Evolutionary conservation across 2,329 filamentous ascomycete species (phyloP).

Genomic region (Lasiodiplodia gonubiensis): DNA sequence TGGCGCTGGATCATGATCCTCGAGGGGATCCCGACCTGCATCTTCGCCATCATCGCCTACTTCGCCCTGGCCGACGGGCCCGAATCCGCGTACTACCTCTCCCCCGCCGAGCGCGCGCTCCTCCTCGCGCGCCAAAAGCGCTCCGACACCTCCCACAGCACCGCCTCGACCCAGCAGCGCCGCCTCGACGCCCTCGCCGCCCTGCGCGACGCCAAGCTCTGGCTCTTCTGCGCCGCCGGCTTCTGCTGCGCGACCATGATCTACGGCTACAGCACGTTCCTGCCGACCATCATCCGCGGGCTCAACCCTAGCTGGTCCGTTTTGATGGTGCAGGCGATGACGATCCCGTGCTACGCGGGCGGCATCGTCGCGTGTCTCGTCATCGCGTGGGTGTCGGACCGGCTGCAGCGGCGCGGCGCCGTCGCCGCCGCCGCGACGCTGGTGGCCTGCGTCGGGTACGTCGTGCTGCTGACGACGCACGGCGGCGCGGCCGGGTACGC

Average conservation of each 20-base stretch:
- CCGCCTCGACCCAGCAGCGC: slow-evolving; percentile 58
- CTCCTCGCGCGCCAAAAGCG: slow-evolving; percentile 57
- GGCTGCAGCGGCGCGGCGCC: slow-evolving; percentile 65
- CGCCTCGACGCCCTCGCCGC: slow-evolving; percentile 69
- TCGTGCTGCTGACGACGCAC: slow-evolving; percentile 66
- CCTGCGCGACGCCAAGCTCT: slow-evolving; percentile 77
- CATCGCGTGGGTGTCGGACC: slow-evolving; percentile 71
- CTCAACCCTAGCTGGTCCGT: slow-evolving; percentile 66
- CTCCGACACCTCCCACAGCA: slow-evolving; percentile 54
- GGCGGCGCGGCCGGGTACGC: slow-evolving; percentile 72
- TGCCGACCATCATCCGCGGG: slow-evolving; percentile 77
- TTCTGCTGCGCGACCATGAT: slow-evolving; percentile 79
- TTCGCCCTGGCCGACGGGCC: slow-evolving; percentile 70
- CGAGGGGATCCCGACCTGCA: slow-evolving; percentile 62
- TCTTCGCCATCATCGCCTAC: slow-evolving; percentile 62
- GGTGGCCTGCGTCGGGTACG: slow-evolving; percentile 53
- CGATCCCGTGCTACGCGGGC: slow-evolving; percentile 77
- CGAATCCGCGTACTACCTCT: slow-evolving; percentile 67
- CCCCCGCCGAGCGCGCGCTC: slow-evolving; percentile 63
- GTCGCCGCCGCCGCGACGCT: slow-evolving; percentile 70
- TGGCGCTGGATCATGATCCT: slow-evolving; percentile 76
- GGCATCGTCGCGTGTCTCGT: slow-evolving; percentile 73
- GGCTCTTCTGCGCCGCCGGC: slow-evolving; percentile 70
- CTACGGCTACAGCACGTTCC: slow-evolving; percentile 78
- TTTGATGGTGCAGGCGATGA: slow-evolving; percentile 74